These are phyloP conservation scores for Brassica hybrid DNA, from an alignment of 441 rosid genomes.

Conservation along the genomic window DNA sequence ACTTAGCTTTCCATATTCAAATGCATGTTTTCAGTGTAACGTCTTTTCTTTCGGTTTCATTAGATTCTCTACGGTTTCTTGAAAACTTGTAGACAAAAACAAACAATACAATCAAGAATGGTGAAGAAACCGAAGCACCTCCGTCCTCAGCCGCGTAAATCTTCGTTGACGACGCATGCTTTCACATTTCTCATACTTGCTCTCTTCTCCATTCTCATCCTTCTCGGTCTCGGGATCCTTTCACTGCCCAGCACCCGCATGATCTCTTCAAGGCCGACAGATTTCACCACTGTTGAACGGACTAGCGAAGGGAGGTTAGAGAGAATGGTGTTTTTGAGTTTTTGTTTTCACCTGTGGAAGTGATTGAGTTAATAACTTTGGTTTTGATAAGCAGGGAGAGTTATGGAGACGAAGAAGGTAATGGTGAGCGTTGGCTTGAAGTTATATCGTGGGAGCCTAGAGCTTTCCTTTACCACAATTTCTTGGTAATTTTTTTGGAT, in stretches of 20 bases:
- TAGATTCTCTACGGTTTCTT: conserved; percentile 21
- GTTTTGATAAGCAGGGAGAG: background rate
- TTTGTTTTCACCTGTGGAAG: background rate
- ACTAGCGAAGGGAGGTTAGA: conserved; percentile 25
- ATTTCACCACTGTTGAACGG: conserved; percentile 31
- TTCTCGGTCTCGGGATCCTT: conserved; percentile 30
- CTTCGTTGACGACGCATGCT: conserved; percentile 12
- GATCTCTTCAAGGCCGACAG: conserved; percentile 18
- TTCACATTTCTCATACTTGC: conserved; percentile 21
- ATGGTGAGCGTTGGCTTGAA: conserved; percentile 68
- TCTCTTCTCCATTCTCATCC: conserved; percentile 12
- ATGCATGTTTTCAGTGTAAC: conserved; percentile 33
- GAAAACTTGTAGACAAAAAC: background rate
- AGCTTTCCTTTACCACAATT: conserved; percentile 78
- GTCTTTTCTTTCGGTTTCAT: background rate
- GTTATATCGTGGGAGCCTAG: conserved; percentile 95
- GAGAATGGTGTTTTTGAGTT: background rate
- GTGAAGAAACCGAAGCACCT: conserved; percentile 27
- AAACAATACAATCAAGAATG: conserved; percentile 21
- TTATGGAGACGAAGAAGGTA: conserved; percentile 40
- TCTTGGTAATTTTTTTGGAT: conserved; percentile 55
- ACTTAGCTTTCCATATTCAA: conserved; percentile 7
- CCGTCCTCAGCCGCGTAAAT: conserved; percentile 14
- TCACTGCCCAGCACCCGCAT: conserved; percentile 14
- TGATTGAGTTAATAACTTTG: background rate